phyloP scores from a whole-genome alignment of 257 asterid genomes.

The Ophiorrhiza pumila region DNA sequence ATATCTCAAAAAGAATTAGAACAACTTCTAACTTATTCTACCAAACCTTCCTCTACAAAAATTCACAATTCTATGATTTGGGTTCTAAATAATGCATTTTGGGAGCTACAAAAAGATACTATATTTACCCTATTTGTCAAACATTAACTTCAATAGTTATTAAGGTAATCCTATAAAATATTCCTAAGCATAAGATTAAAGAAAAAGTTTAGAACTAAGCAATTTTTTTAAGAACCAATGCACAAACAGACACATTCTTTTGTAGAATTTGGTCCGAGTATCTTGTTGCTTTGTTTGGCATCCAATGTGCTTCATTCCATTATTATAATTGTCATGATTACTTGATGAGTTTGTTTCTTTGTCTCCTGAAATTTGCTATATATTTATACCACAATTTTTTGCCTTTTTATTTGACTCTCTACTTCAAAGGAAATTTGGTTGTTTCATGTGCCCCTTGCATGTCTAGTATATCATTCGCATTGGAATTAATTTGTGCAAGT shows the following conservation, averaged over 20 bases:
- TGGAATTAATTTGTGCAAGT: background rate
- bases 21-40: background rate
- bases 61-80: too few relatives aligned
- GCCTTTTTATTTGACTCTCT: background rate
- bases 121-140: too few relatives aligned
- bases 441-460: background rate
- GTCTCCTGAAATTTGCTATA: background rate
- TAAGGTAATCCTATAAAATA: background rate
- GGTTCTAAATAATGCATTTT: too few relatives aligned
- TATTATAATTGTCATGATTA: constrained; percentile 7
- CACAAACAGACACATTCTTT: background rate
- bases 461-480: too few relatives aligned
- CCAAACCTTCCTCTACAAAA: too few relatives aligned
- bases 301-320: constrained; percentile 10
- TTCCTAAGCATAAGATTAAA: background rate
- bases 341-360: constrained; percentile 9
- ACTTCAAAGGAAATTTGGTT: background rate
- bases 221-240: background rate
- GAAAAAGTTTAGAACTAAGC: constrained; percentile 10
- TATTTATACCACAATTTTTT: background rate
- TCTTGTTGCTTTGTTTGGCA: constrained; percentile 8
- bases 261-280: background rate
- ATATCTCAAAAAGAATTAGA: background rate
- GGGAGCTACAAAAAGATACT: too few relatives aligned
- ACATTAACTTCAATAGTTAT: background rate